Evolutionary conservation across 1,139 yeast species (phyloP), one percentile per base, ranked within the genome.

Genomic region (Candida sanyaensis): DNA sequence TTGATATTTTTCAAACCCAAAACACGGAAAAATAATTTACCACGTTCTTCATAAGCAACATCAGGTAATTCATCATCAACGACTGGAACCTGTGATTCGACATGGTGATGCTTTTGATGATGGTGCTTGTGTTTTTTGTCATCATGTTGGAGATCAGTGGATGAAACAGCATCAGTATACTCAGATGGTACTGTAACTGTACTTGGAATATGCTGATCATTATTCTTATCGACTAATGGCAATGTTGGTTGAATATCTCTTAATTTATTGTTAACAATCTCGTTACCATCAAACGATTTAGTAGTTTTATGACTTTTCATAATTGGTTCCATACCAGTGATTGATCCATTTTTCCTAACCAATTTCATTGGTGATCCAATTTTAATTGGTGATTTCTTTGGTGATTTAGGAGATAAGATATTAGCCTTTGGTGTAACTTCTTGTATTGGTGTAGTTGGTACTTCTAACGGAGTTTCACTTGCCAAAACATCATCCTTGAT

Each of bases 1-100:
- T 69, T 69, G 37, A 91, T 63, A 42, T 80, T 80, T 51, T 77
- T 74, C 46, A 90, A 64, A 0, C 84, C 83, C 47, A 84, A 72
- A 24, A 91, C 75, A 47, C 85, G 75, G 41, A 91, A 73, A 66
- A 89, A 91, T 29, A 91, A 66, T 39, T 90, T 76, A 4, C 97
- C 97, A 49, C 81, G 70, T 63, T 89, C 96, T n/a, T 57, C 53
- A 28, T 23, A 13, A 27, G 47, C 55, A 5, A 36, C 43, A 27
- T 46, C 45, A 6, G 45, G 49, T 5, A 50, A 44, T 13, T 53
- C 52, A 37, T 51, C 57, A 24, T 47, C 51, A 17, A 43, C 37
- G 9, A 40, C 38, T 31, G 40, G 32, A 3, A 51, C 47, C 9
- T 48, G 26, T n/a, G 32, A 10, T 17, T 13, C 29, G n/a, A 10